Conservation (phyloP, 129 eudicot genomes). For the Flaveria sonorensis region DNA sequence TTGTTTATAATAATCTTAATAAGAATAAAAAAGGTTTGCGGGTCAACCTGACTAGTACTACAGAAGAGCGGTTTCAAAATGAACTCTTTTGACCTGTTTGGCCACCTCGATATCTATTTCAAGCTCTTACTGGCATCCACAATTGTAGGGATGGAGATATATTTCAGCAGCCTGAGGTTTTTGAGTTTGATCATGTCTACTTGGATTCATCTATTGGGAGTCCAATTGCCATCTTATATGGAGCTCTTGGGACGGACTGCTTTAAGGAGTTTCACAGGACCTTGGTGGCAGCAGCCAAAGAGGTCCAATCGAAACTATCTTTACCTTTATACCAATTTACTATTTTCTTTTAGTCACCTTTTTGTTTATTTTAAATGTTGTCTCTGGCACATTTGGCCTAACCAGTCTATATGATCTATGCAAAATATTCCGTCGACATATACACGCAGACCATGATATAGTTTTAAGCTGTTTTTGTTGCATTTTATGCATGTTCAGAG, state of each 20-base stretch:
- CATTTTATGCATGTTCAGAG: too few relatives aligned
- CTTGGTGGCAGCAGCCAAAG: conserved; percentile 76
- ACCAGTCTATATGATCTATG: neutral
- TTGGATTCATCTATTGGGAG: conserved; percentile 68
- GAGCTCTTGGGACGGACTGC: conserved; percentile 93
- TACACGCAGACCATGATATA: neutral
- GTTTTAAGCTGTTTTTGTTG: too few relatives aligned
- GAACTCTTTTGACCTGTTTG: neutral
- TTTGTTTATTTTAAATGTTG: neutral
- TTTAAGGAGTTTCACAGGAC: conserved; percentile 67
- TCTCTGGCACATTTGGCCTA: neutral
- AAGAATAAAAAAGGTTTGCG: neutral
- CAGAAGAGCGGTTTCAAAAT: neutral
- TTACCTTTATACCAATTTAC: neutral
- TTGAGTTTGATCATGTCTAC: conserved; percentile 88
- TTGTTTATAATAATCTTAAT: neutral
- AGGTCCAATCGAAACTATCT: conserved; percentile 46
- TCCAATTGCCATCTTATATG: conserved; percentile 84
- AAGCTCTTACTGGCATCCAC: conserved; percentile 22
- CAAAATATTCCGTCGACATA: neutral
- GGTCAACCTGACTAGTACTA: neutral
- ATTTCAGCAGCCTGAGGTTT: conserved; percentile 92
- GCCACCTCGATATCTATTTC: neutral
- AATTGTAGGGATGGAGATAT: conserved; percentile 53
- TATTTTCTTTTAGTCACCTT: neutral